A percentile compares a stretch with the other conserved stretches of the same genome.
Evolutionary conservation across 2,329 filamentous ascomycete species (phyloP).

Genomic region (Venturia asperata): DNA sequence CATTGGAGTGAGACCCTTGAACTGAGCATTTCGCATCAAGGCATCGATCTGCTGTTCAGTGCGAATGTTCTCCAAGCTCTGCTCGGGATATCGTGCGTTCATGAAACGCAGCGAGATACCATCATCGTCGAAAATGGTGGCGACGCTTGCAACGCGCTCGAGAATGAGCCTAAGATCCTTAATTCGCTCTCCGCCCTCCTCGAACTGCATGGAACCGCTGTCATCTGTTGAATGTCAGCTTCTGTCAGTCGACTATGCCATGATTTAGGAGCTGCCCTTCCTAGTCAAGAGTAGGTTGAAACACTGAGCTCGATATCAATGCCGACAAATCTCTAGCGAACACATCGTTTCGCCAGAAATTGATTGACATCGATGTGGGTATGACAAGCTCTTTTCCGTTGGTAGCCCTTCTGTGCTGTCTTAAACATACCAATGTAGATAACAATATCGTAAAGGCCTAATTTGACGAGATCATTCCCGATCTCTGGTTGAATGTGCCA

Average conservation of each 20-base stretch:
- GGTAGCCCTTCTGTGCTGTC: constrained; percentile 16
- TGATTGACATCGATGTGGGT: not conserved
- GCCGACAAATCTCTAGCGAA: too few relatives aligned
- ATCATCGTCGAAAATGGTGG: constrained; percentile 62
- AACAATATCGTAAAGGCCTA: constrained; percentile 55
- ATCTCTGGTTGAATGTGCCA: constrained; percentile 54
- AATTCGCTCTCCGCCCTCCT: constrained; percentile 60
- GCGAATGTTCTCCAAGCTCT: constrained; percentile 48
- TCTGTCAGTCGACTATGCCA: not conserved
- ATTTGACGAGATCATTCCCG: constrained; percentile 56
- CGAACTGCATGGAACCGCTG: constrained; percentile 63
- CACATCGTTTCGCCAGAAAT: not conserved
- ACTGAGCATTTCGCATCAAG: constrained; percentile 52
- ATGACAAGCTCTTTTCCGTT: constrained; percentile 12
- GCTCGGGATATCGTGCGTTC: constrained; percentile 42
- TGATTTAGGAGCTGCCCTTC: not conserved
- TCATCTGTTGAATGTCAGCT: constrained; percentile 42
- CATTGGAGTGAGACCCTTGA: constrained; percentile 61
- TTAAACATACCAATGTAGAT: constrained; percentile 47
- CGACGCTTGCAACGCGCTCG: constrained; percentile 55
- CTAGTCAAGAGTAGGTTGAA: too few relatives aligned
- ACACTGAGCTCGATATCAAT: too few relatives aligned
- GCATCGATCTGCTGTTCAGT: constrained; percentile 51
- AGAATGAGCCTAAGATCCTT: constrained; percentile 59
- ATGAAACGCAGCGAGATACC: constrained; percentile 64